A percentile compares a stretch with the other conserved stretches of the same genome.
phyloP scores from a whole-genome alignment of 2,329 filamentous ascomycete species.

The Periconia macrospinosa region DNA sequence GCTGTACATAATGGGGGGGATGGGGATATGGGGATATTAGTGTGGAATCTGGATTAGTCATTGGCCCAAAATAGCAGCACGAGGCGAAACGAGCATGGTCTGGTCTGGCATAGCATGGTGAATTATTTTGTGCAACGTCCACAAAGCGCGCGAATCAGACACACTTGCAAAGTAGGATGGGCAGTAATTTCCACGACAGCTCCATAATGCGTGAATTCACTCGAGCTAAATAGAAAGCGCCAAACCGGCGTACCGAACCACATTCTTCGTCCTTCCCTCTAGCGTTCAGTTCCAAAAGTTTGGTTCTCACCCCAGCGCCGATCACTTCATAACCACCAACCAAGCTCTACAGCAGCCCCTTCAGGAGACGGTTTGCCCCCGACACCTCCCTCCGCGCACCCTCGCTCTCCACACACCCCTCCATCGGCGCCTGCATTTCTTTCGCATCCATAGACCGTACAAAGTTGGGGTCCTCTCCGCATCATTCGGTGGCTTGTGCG shows the following conservation, averaged over 20 bases:
- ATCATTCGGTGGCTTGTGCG: conserved; percentile 24
- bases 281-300: neutral
- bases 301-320: neutral
- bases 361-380: neutral
- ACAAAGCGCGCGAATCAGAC: no score
- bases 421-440: neutral
- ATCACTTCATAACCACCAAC: conserved; percentile 1
- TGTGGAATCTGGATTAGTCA: no score
- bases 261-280: neutral
- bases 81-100: no score
- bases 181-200: neutral
- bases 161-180: no score
- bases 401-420: neutral
- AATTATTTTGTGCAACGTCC: neutral
- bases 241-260: neutral
- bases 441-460: neutral
- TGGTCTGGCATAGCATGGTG: neutral
- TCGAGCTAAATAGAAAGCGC: neutral
- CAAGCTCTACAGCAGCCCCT: neutral
- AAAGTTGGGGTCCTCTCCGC: neutral
- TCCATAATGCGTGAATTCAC: neutral
- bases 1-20: no score
- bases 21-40: no score
- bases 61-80: no score
- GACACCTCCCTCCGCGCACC: neutral